Percentiles rank a stretch among this genome's conserved stretches.
Evolutionary conservation across 1,139 yeast genomes (phyloP).

Genomic region (Zygoascus sp.): DNA sequence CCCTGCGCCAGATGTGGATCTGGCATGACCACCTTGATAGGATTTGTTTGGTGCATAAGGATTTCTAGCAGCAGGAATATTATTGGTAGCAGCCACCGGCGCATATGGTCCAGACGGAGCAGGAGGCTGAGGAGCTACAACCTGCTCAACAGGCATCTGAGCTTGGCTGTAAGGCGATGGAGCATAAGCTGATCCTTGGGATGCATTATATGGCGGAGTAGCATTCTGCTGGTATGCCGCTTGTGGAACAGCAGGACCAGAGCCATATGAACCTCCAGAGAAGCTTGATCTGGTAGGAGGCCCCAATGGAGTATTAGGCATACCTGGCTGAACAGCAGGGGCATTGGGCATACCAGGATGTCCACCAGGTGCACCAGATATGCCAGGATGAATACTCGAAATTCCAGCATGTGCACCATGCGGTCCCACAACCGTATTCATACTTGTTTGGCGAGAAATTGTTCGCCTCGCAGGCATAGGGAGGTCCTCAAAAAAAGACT

Average conservation of each 20-base stretch:
- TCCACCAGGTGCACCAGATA: too few species aligned
- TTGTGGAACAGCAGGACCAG: conserved; percentile 13
- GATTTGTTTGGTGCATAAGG: conserved; percentile 11
- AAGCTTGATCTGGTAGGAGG: too few species aligned
- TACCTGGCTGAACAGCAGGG: too few species aligned
- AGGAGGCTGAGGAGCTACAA: background rate
- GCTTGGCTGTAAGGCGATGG: background rate
- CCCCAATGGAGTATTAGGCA: too few species aligned
- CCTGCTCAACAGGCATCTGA: background rate
- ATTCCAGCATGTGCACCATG: too few species aligned
- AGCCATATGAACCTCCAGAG: too few species aligned
- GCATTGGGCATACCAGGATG: too few species aligned
- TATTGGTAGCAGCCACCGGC: background rate
- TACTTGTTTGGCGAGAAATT: conserved; percentile 22
- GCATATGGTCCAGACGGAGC: background rate
- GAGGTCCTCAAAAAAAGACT: conserved; percentile 54
- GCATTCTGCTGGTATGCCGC: conserved; percentile 7
- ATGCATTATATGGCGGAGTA: too few species aligned
- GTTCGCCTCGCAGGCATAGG: conserved; percentile 32
- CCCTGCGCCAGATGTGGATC: conserved; percentile 15
- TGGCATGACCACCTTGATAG: conserved; percentile 12
- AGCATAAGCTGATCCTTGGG: too few species aligned
- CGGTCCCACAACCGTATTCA: conserved; percentile 11
- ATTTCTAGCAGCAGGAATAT: conserved; percentile 8
- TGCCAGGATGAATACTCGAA: too few species aligned